These are phyloP conservation scores for Macrophomina tecta DNA, from an alignment of 2,329 filamentous ascomycete species.

Conservation along the genomic window DNA sequence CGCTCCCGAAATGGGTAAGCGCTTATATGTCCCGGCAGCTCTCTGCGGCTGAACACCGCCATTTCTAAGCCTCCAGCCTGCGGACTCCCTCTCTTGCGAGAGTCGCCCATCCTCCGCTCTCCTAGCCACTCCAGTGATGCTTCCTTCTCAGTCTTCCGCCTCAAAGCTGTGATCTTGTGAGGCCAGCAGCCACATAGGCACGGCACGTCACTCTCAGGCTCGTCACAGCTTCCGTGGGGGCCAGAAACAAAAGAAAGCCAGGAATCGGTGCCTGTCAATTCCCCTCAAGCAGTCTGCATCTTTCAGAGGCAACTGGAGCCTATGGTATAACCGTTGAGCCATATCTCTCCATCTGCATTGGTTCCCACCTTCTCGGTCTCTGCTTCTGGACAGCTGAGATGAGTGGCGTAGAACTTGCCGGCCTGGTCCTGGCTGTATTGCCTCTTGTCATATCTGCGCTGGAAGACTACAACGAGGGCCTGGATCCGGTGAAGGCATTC, in stretches of 20 bases:
- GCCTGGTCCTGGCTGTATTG: conserved; percentile 44
- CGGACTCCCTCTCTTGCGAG: neutral
- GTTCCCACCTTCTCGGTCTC: neutral
- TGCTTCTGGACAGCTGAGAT: conserved; percentile 8
- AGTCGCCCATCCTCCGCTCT: neutral
- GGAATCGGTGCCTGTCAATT: neutral
- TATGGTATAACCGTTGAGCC: neutral
- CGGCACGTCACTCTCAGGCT: neutral
- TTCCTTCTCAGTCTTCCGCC: neutral
- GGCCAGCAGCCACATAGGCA: neutral
- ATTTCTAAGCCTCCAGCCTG: neutral
- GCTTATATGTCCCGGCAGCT: neutral
- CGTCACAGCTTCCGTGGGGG: neutral
- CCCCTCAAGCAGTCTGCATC: neutral
- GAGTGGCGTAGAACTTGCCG: conserved; percentile 35
- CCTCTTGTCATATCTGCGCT: conserved; percentile 44
- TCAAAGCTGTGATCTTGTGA: neutral
- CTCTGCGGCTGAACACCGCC: conserved; percentile 8
- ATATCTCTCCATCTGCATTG: neutral
- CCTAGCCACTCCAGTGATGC: neutral
- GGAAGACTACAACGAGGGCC: conserved; percentile 47
- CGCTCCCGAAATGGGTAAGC: neutral
- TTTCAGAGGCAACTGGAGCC: too few species aligned
- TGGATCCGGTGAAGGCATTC: conserved; percentile 48
- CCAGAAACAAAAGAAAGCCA: neutral